Base-by-base conservation (phyloP, 192 early-diverging fungal genomes). In the Obelidium mucronatum region DNA sequence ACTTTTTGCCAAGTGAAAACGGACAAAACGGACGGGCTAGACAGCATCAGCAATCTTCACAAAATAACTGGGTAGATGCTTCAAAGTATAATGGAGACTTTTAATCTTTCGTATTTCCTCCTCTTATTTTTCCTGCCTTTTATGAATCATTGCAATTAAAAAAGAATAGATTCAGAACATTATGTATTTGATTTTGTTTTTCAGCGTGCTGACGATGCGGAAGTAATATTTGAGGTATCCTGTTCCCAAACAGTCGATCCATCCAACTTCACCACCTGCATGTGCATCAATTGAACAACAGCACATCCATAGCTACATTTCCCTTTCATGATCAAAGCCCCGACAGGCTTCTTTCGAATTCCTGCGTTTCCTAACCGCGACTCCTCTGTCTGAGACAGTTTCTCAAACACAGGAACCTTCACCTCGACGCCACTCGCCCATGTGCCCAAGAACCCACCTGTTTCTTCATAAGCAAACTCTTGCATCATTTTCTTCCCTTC, bases 281-380 rank as follows among this genome's bases (percentile, higher is more conserved):
- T 77, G 60, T 77, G 76, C 51, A 67, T 53, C 63, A 88, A 62
- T 48, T 78, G 65, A 30, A 86, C 87, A n/a, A 61, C 66, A 1
- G 87, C 87, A 67, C 87, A 88, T 15, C 87, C 87, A 64, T 78
- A 68, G 24, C 70, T 77, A 68, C 87, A 88, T 36, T 73, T 51
- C 2, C 87, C 87, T 55, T 69, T 61, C 73, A 88, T 37, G n/a
- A 36, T 40, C 42, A 79, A 51, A 44, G 58, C 63, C 3, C 83
- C 87, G n/a, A 86, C 84, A 3, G 84, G 84, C 55, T 33, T 78
- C 63, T 88, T 86, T n/a, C 77, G 65, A 37, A 88, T 81, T 15
- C 82, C 82, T 19, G 79, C 67, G 2, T 58, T 72, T n/a, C 87
- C 87, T 34, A 88, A 58, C 54, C 69, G 51, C 33, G 74, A 74